These are phyloP conservation scores for Kwoniella newhampshirensis DNA, from an alignment of 768 basidiomycete genomes.

Conservation along the genomic window DNA sequence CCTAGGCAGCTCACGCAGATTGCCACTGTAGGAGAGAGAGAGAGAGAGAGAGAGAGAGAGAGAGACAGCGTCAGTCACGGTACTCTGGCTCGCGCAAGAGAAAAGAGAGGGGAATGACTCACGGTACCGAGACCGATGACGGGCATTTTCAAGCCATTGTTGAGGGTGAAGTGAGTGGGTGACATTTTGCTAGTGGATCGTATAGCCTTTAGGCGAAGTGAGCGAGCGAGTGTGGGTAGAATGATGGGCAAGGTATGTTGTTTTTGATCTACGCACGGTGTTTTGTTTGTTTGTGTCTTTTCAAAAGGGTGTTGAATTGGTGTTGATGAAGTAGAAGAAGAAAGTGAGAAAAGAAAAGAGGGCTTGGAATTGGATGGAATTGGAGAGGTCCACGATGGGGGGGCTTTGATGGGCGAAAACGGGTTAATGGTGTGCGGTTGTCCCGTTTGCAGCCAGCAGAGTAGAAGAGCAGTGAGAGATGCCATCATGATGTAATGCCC, in stretches of 20 bases:
- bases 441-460: too few relatives aligned
- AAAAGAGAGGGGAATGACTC: constrained; percentile 22
- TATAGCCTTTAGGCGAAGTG: constrained; percentile 9
- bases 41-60: too few relatives aligned
- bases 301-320: background rate
- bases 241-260: constrained; percentile 19
- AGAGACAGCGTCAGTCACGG: too few relatives aligned
- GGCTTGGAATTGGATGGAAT: background rate
- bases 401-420: too few relatives aligned
- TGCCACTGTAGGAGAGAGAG: constrained; percentile 36
- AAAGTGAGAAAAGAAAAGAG: constrained; percentile 13
- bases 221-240: constrained; percentile 22
- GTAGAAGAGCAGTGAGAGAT: too few relatives aligned
- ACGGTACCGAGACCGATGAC: constrained; percentile 65
- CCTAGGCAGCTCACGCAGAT: constrained; percentile 33
- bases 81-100: too few relatives aligned
- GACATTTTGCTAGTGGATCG: constrained; percentile 27
- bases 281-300: constrained; percentile 5
- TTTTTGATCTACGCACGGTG: background rate
- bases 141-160: constrained; percentile 65
- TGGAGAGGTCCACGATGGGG: background rate
- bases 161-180: constrained; percentile 46
- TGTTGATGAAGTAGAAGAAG: constrained; percentile 2
- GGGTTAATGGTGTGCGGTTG: too few relatives aligned
- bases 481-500: too few relatives aligned